Evolutionary conservation across 257 asterid genomes (phyloP), one percentile per base, ranked within the genome.

Genomic region (Solanum corneliomulleri): DNA sequence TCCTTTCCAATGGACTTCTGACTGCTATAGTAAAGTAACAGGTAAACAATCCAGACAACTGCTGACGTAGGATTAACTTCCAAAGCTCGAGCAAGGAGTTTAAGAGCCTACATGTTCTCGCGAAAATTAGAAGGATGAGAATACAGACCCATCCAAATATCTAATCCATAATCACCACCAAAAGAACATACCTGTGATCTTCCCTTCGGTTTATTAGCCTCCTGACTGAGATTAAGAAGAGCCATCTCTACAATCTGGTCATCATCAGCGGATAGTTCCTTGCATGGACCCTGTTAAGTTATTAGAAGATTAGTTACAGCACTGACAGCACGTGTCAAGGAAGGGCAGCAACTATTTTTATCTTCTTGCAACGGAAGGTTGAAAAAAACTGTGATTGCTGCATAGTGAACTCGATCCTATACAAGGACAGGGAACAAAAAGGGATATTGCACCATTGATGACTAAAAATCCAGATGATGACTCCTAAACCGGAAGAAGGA

Each of bases 31-130:
- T 84, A 91, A 87, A 92, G 83, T 78, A 82, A 92, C 87, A 92
- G 88, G 88, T 91, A 91, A 75, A 87, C 89, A 77, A 91, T 88
- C 94, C 94, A 92, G 58, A 92, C 91, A 88, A 87, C 86, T 58
- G 84, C 68, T 58, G 93, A 91, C 7, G 88, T 86, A 8, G 93
- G 88, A 86, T 88, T 35, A 13, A 86, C 89, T 83, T 92, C 93
- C 84, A 92, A 86, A 89, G 94, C 90, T 86, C 81, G 91, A 86
- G 88, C 88, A 74, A 91, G 93, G 88, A 87, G 89, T 85, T 86
- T 71, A 85, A 91, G 89, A 64, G 94, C 91, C 94, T 92, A 74
- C 31, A 87, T 87, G 62, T 78, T 80, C 68, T 33, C 76, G 49
- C 35, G 44, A 27, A 83, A 83, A 1, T 39, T 47, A 81, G 31